Conservation (phyloP, 2,329 filamentous ascomycete genomes). For the Colletotrichum sp. region DNA sequence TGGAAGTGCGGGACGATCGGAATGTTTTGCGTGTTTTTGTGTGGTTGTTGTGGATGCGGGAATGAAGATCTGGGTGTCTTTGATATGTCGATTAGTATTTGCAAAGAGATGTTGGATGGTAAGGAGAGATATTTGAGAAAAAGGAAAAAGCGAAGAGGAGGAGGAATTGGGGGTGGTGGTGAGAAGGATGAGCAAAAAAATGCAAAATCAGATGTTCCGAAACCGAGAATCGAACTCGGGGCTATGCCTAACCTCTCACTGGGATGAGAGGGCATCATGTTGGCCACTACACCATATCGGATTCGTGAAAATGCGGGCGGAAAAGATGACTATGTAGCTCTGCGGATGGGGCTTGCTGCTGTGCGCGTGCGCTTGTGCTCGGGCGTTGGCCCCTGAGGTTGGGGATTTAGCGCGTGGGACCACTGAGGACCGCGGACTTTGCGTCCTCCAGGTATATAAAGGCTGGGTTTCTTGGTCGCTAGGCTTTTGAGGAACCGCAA, state of each 20-base stretch:
- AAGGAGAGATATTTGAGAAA: no score
- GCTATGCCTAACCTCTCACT: not conserved
- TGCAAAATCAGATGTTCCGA: not conserved
- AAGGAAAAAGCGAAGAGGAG: no score
- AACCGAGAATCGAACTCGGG: slow-evolving; percentile 8
- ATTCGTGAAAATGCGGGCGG: fast-evolving
- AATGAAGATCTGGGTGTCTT: not conserved
- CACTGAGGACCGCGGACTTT: no score
- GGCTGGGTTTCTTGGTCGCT: no score
- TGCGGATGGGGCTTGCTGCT: not conserved
- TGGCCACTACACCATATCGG: slow-evolving; percentile 11
- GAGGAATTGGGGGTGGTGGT: not conserved
- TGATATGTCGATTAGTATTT: not conserved
- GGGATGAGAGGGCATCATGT: slow-evolving; percentile 3
- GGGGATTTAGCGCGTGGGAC: not conserved
- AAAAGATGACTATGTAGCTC: fast-evolving
- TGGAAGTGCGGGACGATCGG: not conserved
- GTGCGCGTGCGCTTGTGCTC: no score
- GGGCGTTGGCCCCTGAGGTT: no score
- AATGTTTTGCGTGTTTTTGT: not conserved
- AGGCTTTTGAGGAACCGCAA: no score
- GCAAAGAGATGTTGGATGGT: not conserved
- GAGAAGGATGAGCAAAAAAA: not conserved
- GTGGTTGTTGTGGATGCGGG: not conserved
- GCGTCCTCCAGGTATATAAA: no score